Evolutionary conservation across 1,284 basidiomycete species (phyloP).

Genomic region (Sanguinoderma infundibulare): DNA sequence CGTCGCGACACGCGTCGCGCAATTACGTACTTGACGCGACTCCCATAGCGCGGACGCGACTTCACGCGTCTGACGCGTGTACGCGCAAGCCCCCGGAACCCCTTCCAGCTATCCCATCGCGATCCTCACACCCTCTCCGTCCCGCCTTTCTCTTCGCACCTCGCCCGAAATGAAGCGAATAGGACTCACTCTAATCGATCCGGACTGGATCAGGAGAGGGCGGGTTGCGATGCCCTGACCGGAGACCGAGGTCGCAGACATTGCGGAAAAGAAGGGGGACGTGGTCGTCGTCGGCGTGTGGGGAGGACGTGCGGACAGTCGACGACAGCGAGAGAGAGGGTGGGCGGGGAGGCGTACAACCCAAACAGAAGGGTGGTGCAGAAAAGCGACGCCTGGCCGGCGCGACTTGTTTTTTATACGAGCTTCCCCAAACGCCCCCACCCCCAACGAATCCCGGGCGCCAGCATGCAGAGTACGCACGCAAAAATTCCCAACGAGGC

Average conservation of each 20-base stretch:
- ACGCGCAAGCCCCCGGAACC: neutral
- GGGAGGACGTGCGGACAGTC: slow-evolving; percentile 15
- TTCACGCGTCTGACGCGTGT: slow-evolving; percentile 10
- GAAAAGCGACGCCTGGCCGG: slow-evolving; percentile 11
- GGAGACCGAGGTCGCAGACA: slow-evolving; percentile 30
- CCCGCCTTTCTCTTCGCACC: neutral
- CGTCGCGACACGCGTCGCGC: neutral
- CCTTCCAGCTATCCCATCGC: neutral
- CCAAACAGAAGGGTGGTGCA: slow-evolving; percentile 19
- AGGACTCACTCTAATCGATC: slow-evolving; percentile 64
- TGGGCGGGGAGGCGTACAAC: slow-evolving; percentile 13
- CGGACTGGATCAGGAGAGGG: slow-evolving; percentile 65
- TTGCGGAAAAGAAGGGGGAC: slow-evolving; percentile 17
- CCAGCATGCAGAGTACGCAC: slow-evolving; percentile 8
- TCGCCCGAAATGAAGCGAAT: neutral
- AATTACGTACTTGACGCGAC: neutral
- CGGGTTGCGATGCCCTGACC: slow-evolving; percentile 52
- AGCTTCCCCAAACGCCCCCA: slow-evolving; percentile 26
- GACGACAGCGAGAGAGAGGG: too few species aligned
- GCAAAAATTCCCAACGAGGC: slow-evolving; percentile 22
- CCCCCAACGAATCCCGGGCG: slow-evolving; percentile 27
- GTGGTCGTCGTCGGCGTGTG: slow-evolving; percentile 23
- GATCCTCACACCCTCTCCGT: neutral
- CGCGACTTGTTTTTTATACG: slow-evolving; percentile 20
- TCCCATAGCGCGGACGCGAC: neutral